phyloP scores from a whole-genome alignment of 352 stramenopile genomes.

The Pilasporangium apinafurcum region DNA sequence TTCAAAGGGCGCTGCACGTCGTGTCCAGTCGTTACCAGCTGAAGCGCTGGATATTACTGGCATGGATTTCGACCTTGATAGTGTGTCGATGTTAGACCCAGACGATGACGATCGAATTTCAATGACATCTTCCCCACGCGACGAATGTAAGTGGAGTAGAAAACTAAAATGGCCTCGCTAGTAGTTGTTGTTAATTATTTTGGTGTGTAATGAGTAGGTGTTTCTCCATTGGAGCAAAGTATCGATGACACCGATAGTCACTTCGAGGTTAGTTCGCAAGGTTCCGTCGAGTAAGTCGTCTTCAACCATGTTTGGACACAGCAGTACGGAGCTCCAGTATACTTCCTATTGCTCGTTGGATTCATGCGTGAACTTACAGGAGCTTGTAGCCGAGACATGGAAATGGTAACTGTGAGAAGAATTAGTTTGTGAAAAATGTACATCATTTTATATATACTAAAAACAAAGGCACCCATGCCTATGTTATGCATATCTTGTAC shows the following conservation, averaged over 20 bases:
- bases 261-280: conserved; percentile 81
- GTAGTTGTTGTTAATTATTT: neutral
- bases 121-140: conserved; percentile 62
- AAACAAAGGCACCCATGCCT: no score
- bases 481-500: no score
- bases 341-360: no score
- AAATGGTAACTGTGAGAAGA: no score
- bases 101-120: conserved; percentile 64
- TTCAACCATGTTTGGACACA: no score
- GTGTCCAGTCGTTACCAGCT: conserved; percentile 49
- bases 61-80: conserved; percentile 79
- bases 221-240: conserved; percentile 74
- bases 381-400: no score
- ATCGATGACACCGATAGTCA: conserved; percentile 73
- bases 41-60: conserved; percentile 40
- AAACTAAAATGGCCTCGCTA: neutral
- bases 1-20: conserved; percentile 23
- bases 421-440: no score
- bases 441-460: no score
- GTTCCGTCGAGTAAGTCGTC: conserved; percentile 52
- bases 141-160: conserved; percentile 72
- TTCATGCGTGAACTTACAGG: no score
- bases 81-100: conserved; percentile 60
- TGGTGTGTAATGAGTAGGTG: conserved; percentile 19
- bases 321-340: no score